A percentile compares a stretch with the other conserved stretches of the same genome.
Evolutionary conservation across 2,329 filamentous ascomycete species (phyloP).

Genomic region (Fusarium staphyleae): DNA sequence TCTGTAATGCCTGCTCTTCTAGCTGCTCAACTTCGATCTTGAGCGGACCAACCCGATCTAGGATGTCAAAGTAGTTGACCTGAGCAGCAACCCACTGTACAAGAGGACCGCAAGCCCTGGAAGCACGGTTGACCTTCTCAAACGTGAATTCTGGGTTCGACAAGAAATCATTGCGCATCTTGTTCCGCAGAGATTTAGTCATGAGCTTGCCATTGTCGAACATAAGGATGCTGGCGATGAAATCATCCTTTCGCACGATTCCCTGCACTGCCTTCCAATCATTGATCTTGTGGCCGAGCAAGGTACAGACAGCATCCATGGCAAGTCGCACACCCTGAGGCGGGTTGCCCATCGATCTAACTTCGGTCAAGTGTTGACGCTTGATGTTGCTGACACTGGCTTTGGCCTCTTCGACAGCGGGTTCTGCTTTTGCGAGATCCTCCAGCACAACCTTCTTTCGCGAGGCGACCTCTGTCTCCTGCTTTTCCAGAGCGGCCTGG

Average conservation of each 20-base stretch:
- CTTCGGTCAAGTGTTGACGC: constrained; percentile 94
- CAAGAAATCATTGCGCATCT: constrained; percentile 92
- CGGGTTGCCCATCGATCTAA: constrained; percentile 94
- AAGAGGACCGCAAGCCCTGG: constrained; percentile 94
- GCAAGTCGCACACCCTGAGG: constrained; percentile 90
- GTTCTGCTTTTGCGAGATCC: constrained; percentile 90
- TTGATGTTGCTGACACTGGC: constrained; percentile 99
- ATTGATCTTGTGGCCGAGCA: constrained; percentile 87
- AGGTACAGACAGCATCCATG: constrained; percentile 93
- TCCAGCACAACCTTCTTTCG: constrained; percentile 84
- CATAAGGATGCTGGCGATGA: constrained; percentile 96
- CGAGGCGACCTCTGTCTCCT: constrained; percentile 85
- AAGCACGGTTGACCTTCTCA: constrained; percentile 94
- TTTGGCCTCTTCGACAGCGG: constrained; percentile 90
- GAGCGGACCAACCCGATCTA: constrained; percentile 91
- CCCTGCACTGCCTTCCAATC: constrained; percentile 92
- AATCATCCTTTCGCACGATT: constrained; percentile 90
- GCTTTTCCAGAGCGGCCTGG: constrained; percentile 83
- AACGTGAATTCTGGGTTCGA: constrained; percentile 96
- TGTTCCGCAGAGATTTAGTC: constrained; percentile 80
- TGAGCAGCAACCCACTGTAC: constrained; percentile 98
- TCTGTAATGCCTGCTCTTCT: constrained; percentile 87
- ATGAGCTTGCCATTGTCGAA: constrained; percentile 97
- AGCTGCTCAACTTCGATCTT: constrained; percentile 88
- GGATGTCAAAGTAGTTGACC: constrained; percentile 96